Base-by-base conservation (phyloP, 2,329 filamentous ascomycete genomes). In the Diaporthe sp. region DNA sequence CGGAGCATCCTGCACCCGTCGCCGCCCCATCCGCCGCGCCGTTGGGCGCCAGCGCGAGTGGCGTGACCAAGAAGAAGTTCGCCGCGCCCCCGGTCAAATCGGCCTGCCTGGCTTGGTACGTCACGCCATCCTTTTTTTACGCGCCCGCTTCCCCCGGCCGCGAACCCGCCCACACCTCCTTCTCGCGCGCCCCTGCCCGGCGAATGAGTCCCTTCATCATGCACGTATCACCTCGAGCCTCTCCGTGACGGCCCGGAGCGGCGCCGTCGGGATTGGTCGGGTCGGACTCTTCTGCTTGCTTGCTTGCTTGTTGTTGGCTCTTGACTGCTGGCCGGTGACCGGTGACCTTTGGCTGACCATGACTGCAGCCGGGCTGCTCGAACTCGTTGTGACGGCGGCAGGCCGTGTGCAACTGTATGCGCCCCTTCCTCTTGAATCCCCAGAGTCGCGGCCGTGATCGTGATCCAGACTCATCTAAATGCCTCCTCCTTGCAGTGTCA, bases 71-170 rank as follows among this genome's bases (percentile, higher is more conserved):
- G 77, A 85, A 84, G 82, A 87, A 86, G 79, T 86, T 87, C 78
- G 85, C 85, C 60, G 83, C 84, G 39, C 87, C 87, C 67, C 87
- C 87, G 1, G 87, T 88, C 39, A 89, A 89, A 80, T 83, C 87
- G 70, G 87, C 87, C 31, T 89, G 87, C 78, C 83, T 89, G 74
- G 85, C 87, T 72, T 89, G 87, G 87, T 88, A 84, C 76, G 85
- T 82, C 63, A 68, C 34, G 55, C 65, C 47, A 55, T 70, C 65
- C 13, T 20, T 25, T 22, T 55, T 42, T 31, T 20, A 31, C n/a
- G 47, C 51, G 68, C 68, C 47, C 22, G 47, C 31, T 34, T 20
- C 5, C 71, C 58, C 57, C 58, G 31, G 47, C 25, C 72, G 25
- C 47, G 49, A 49, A 17, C 28, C 31, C 60, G 44, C 71, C 25